phyloP scores from a whole-genome alignment of 768 basidiomycete species.

The Trametopsis cervina region DNA sequence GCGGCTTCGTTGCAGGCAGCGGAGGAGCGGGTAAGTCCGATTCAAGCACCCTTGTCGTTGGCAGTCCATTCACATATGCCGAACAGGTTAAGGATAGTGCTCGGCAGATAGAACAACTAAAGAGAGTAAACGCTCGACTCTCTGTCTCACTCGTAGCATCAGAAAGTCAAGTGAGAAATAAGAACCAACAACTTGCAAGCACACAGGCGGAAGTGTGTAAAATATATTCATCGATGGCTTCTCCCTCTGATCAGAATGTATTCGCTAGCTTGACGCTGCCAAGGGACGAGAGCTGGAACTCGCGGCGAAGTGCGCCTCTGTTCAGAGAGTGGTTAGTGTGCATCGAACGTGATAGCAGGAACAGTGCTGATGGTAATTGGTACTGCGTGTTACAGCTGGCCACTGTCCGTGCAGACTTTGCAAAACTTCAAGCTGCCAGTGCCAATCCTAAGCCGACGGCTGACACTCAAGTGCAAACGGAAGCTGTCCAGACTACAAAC shows the following conservation, averaged over 20 bases:
- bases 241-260: background rate
- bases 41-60: background rate
- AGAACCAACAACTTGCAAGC: background rate
- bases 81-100: background rate
- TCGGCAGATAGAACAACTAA: background rate
- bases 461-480: too few species aligned
- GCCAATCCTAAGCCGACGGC: too few species aligned
- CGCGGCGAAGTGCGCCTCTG: background rate
- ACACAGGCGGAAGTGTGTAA: background rate
- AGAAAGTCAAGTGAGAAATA: background rate
- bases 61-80: background rate
- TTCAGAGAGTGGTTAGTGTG: background rate
- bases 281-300: background rate
- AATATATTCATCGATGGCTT: background rate
- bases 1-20: background rate
- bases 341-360: too few species aligned
- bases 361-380: too few species aligned
- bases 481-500: too few species aligned
- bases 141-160: background rate
- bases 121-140: background rate
- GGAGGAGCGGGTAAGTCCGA: background rate
- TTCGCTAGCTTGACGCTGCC: background rate
- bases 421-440: too few species aligned
- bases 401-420: too few species aligned
- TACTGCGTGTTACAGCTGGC: too few species aligned